Evolutionary conservation across 257 asterid genomes (phyloP).

Genomic region (Parsonsia alboflavescens): DNA sequence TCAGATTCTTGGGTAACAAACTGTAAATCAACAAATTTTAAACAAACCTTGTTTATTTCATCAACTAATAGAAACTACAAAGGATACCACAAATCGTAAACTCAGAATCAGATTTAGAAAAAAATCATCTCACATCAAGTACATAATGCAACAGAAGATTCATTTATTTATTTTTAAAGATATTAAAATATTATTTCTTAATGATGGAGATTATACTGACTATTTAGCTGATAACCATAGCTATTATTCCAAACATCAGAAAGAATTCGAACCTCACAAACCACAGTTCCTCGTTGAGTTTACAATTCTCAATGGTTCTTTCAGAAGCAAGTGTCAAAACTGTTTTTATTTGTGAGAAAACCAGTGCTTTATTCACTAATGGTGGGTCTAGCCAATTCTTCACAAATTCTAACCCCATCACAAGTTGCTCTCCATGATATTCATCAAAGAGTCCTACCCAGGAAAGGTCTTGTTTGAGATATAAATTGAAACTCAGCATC

Average conservation of each 20-base stretch:
- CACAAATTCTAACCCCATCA: neutral
- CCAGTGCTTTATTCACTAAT: neutral
- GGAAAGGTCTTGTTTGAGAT: neutral
- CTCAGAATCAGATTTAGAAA: neutral
- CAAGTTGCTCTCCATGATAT: neutral
- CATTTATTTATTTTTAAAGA: neutral
- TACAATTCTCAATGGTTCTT: neutral
- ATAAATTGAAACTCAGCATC: neutral
- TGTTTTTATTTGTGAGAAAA: neutral
- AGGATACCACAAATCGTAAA: neutral
- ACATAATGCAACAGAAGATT: neutral
- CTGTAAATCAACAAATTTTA: constrained; percentile 19
- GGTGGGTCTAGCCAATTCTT: neutral
- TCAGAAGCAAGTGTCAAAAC: neutral
- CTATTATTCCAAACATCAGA: neutral
- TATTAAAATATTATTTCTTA: too few relatives aligned
- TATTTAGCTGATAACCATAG: neutral
- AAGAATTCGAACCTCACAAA: neutral
- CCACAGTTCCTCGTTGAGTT: neutral
- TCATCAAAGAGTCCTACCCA: neutral
- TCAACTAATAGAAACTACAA: neutral
- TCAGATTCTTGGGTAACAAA: constrained; percentile 37
- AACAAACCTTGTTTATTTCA: constrained; percentile 5
- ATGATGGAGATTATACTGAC: neutral
- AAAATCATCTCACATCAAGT: neutral